Conservation (phyloP, 495 filamentous ascomycete genomes). For the Gamarada debralockiae region DNA sequence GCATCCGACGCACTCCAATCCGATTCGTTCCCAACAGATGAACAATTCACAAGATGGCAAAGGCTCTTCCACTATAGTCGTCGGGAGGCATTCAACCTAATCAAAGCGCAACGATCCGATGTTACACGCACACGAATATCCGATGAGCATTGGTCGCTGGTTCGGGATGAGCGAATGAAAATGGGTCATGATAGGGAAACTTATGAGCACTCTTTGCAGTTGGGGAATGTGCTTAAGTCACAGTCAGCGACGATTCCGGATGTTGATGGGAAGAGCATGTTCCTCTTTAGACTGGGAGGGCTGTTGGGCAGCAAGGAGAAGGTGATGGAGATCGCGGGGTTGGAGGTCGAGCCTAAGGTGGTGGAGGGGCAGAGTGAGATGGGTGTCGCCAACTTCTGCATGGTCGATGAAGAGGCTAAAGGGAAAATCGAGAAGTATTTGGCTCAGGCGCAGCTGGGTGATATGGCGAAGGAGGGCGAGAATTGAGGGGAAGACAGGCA, state of each 20-base stretch:
- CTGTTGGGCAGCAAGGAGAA: not conserved
- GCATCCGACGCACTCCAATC: too few species aligned
- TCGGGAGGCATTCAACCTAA: not conserved
- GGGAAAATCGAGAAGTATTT: slow-evolving; percentile 1
- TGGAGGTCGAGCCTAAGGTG: slow-evolving; percentile 5
- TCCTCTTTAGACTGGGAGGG: slow-evolving; percentile 3
- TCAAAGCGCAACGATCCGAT: slow-evolving; percentile 6
- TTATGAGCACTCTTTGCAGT: slow-evolving; percentile 5
- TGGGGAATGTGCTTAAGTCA: slow-evolving; percentile 5
- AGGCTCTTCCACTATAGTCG: slow-evolving; percentile 6
- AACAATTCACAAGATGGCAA: not conserved
- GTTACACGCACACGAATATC: not conserved
- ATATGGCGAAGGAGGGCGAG: not conserved
- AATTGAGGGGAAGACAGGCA: too few species aligned
- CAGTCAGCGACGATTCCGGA: slow-evolving; percentile 1
- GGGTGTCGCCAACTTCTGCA: slow-evolving; percentile 1
- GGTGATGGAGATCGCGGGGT: slow-evolving; percentile 9
- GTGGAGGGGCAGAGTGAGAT: slow-evolving; percentile 1
- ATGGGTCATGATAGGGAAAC: slow-evolving; percentile 9
- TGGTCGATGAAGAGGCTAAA: slow-evolving; percentile 4
- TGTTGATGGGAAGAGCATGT: slow-evolving; percentile 1
- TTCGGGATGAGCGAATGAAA: not conserved
- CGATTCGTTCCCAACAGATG: not conserved
- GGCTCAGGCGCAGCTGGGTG: not conserved
- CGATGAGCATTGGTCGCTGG: slow-evolving; percentile 5